Evolutionary conservation across 2,329 filamentous ascomycete genomes (phyloP), one percentile per base, ranked within the genome.

Genomic region (Samsoniella hepiali): DNA sequence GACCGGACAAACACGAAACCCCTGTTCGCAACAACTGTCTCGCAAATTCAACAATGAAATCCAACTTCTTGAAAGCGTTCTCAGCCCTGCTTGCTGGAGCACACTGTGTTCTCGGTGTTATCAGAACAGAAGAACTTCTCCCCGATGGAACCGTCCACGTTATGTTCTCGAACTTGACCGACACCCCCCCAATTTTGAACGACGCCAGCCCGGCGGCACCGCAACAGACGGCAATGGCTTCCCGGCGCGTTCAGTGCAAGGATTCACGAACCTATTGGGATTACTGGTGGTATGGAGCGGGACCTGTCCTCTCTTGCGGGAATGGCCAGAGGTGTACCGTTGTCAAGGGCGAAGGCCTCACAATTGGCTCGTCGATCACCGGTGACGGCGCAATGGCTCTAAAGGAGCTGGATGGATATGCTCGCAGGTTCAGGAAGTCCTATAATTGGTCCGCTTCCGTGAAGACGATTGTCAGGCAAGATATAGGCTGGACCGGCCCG

Each of bases 261-360:
- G 36, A 50, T 32, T 9, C 32, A 7, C 17, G 10, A 6, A 59
- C 57, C 6, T 38, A 31, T 29, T 59, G n/a, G 44, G 44, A 59
- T 11, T 50, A 47, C 44, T 59, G 57, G 57, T 59, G 57, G 57
- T 59, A 59, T n/a, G 31, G 44, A 2, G 42, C 45, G 44, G 36
- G 57, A 3, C n/a, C 32, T 2, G 8, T 50, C 11, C 44, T 49
- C 8, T 27, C 17, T 17, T 59, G 57, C 57, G 31, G n/a, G 7
- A 9, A n/a, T 27, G 57, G 57, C 7, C 44, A 59, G 31, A 29
- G 27, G 27, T 59, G 57, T 22, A 7, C 11, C 44, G 32, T 29
- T 22, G 34, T 22, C 50, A 31, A 17, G 17, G 50, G 50, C n/a
- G 50, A 38, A 6, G 32, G 17, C 10, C n/a, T 38, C 11, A 22